phyloP scores from a whole-genome alignment of 2,329 filamentous ascomycete species.

The Tolypocladium cylindrosporum region DNA sequence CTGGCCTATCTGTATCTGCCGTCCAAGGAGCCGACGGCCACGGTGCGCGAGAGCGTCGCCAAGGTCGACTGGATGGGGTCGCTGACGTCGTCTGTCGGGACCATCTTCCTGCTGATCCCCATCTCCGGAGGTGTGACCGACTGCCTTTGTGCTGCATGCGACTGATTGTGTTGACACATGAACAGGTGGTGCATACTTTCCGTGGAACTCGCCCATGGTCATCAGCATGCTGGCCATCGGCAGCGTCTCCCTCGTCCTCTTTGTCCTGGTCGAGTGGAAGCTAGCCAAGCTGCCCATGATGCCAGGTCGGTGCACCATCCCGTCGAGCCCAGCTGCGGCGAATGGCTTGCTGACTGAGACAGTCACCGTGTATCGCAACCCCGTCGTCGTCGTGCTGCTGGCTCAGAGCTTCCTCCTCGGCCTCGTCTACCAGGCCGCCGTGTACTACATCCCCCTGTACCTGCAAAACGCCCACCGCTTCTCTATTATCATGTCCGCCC shows the following conservation, averaged over 20 bases:
- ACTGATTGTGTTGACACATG: background rate
- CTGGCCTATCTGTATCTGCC: slow-evolving; percentile 39
- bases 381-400: slow-evolving; percentile 43
- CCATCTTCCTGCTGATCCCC: slow-evolving; percentile 52
- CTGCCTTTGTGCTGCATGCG: background rate
- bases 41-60: slow-evolving; percentile 34
- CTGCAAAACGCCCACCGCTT: slow-evolving; percentile 42
- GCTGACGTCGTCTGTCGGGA: slow-evolving; percentile 40
- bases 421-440: slow-evolving; percentile 44
- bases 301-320: slow-evolving; percentile 28
- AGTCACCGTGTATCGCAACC: slow-evolving; percentile 44
- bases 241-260: slow-evolving; percentile 45
- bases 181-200: slow-evolving; percentile 15
- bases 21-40: slow-evolving; percentile 36
- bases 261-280: slow-evolving; percentile 60
- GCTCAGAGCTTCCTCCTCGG: slow-evolving; percentile 51
- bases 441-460: slow-evolving; percentile 54
- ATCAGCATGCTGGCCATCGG: slow-evolving; percentile 66
- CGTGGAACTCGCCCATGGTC: slow-evolving; percentile 58
- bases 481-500: slow-evolving; percentile 34
- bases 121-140: slow-evolving; percentile 40
- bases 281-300: slow-evolving; percentile 66
- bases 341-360: background rate
- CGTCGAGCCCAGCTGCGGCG: background rate
- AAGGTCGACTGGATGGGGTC: slow-evolving; percentile 52